Evolutionary conservation across 441 rosid species (phyloP).

Genomic region (Arabidopsis lyrata): DNA sequence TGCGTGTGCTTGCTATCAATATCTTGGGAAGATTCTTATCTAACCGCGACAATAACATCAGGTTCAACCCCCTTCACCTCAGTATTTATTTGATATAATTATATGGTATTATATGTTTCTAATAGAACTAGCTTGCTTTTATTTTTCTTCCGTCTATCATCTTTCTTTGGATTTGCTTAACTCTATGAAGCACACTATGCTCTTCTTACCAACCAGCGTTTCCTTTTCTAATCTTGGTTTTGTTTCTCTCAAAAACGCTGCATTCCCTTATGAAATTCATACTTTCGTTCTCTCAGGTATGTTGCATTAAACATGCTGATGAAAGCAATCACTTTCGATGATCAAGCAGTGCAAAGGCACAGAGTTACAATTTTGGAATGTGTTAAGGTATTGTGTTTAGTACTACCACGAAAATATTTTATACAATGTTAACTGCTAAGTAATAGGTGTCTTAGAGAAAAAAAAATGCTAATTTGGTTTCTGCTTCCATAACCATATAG

Average conservation of each 20-base stretch:
- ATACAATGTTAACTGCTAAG: conserved; percentile 11
- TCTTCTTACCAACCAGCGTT: conserved; percentile 20
- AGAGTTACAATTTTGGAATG: conserved; percentile 97
- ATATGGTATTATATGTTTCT: neutral
- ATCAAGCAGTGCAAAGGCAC: conserved; percentile 99
- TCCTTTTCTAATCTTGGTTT: conserved; percentile 13
- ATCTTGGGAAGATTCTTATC: conserved; percentile 98
- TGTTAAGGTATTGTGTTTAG: conserved; percentile 73
- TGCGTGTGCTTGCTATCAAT: conserved; percentile 99
- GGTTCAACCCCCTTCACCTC: conserved; percentile 54
- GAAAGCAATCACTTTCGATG: conserved; percentile 93
- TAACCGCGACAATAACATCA: conserved; percentile 98
- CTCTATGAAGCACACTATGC: conserved; percentile 12
- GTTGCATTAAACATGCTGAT: conserved; percentile 99
- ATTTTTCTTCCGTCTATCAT: neutral
- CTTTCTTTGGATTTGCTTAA: conserved; percentile 22
- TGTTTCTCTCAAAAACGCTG: conserved; percentile 69
- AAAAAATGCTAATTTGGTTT: conserved; percentile 43
- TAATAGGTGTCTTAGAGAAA: conserved; percentile 19
- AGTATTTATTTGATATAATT: conserved; percentile 3
- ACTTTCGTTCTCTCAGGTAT: conserved; percentile 61
- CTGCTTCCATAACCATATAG: conserved; percentile 58
- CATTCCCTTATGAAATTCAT: conserved; percentile 46
- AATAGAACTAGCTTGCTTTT: conserved; percentile 19
- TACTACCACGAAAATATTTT: conserved; percentile 23